phyloP scores from a whole-genome alignment of 1,139 yeast species.

The Kodamaea sp. region DNA sequence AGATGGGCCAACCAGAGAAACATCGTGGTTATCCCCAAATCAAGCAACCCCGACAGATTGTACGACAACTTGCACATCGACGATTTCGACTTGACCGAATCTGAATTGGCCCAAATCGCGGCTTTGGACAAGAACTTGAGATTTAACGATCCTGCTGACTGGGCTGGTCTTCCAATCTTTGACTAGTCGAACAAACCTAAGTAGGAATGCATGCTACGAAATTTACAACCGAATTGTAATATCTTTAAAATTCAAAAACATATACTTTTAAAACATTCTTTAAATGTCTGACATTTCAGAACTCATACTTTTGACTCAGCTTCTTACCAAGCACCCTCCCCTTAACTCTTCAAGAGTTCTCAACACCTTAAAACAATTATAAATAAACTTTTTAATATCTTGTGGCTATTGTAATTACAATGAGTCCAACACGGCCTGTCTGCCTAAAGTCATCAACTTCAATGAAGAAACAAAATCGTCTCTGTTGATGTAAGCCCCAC shows the following conservation, averaged over 20 bases:
- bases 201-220: too few species aligned
- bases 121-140: conserved; percentile 67
- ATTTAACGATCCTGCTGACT: conserved; percentile 84
- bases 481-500: conserved; percentile 74
- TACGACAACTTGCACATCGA: conserved; percentile 56
- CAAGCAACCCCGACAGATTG: conserved; percentile 63
- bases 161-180: conserved; percentile 63
- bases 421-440: conserved; percentile 47
- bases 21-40: conserved; percentile 74
- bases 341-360: too few species aligned
- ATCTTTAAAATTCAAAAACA: too few species aligned
- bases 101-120: conserved; percentile 53
- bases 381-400: too few species aligned
- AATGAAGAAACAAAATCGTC: conserved; percentile 68
- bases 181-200: conserved; percentile 15
- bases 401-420: too few species aligned
- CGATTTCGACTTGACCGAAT: conserved; percentile 54
- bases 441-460: conserved; percentile 52
- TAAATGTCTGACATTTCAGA: too few species aligned
- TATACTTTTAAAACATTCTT: too few species aligned
- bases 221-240: too few species aligned
- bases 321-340: too few species aligned
- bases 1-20: conserved; percentile 84
- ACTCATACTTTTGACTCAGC: too few species aligned
- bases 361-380: too few species aligned